phyloP scores from a whole-genome alignment of 208 protist genomes.

The Phytomonas sp. region DNA sequence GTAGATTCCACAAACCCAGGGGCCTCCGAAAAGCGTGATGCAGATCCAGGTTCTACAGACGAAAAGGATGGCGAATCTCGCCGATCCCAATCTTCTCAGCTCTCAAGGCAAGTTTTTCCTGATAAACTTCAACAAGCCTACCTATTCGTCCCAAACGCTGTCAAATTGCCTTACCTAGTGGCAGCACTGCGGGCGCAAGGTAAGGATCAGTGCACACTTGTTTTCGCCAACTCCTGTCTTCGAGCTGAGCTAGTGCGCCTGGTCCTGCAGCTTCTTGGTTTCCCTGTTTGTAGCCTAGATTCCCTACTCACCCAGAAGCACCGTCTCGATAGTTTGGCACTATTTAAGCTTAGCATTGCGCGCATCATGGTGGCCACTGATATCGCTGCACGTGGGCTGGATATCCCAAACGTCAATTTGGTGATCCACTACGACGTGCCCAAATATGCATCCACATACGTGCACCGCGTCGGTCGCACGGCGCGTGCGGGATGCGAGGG shows the following conservation, averaged over 20 bases:
- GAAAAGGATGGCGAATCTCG: not conserved
- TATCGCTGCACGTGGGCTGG: slow-evolving; percentile 93
- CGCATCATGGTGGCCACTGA: slow-evolving; percentile 89
- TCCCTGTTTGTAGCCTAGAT: slow-evolving; percentile 96
- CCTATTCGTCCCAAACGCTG: slow-evolving; percentile 74
- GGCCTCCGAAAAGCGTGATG: not conserved
- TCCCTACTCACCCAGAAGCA: slow-evolving; percentile 96
- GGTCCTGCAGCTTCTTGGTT: slow-evolving; percentile 85
- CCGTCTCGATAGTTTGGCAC: slow-evolving; percentile 93
- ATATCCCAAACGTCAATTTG: slow-evolving; percentile 94
- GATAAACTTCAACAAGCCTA: slow-evolving; percentile 49
- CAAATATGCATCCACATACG: slow-evolving; percentile 93
- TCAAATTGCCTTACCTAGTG: slow-evolving; percentile 78
- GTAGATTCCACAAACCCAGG: not conserved
- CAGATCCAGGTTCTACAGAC: not conserved
- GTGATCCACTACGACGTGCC: slow-evolving; percentile 98
- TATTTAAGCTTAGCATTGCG: slow-evolving; percentile 93
- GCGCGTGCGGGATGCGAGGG: slow-evolving; percentile 84
- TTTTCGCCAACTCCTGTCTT: slow-evolving; percentile 81
- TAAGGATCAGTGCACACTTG: slow-evolving; percentile 64
- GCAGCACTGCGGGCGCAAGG: slow-evolving; percentile 47
- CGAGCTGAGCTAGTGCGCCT: slow-evolving; percentile 82
- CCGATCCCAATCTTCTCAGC: not conserved
- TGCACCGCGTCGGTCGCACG: slow-evolving; percentile 97
- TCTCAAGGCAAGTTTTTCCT: slow-evolving; percentile 22